A percentile compares a stretch with the other conserved stretches of the same genome.
phyloP scores from a whole-genome alignment of 768 basidiomycete genomes.

The Leucogyrophana mollusca region DNA sequence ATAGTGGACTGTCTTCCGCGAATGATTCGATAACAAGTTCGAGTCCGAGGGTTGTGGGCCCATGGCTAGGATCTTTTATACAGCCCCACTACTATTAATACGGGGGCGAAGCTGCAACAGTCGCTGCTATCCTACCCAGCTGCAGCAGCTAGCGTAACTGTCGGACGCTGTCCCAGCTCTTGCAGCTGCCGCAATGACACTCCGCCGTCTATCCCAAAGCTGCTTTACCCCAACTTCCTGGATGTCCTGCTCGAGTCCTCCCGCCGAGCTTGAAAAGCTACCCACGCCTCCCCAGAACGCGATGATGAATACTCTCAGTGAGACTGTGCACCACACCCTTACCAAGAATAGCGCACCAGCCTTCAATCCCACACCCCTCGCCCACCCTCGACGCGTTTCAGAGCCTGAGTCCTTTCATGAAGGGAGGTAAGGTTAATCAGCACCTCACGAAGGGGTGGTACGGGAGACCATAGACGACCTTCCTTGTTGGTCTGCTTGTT shows the following conservation, averaged over 20 bases:
- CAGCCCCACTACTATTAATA: too few relatives aligned
- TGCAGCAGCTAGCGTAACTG: too few relatives aligned
- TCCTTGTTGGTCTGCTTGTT: not conserved
- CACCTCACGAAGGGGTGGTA: slow-evolving; percentile 53
- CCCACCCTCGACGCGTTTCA: slow-evolving; percentile 59
- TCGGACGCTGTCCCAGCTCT: not conserved
- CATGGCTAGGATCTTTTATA: too few relatives aligned
- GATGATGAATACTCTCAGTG: slow-evolving; percentile 55
- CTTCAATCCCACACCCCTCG: slow-evolving; percentile 48
- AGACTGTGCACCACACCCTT: slow-evolving; percentile 39
- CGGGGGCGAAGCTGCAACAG: too few relatives aligned
- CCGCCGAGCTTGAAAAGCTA: not conserved
- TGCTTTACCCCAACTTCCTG: slow-evolving; percentile 55
- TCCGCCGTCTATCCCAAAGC: slow-evolving; percentile 57
- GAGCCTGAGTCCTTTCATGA: slow-evolving; percentile 28
- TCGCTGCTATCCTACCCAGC: too few relatives aligned
- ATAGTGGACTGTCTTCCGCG: too few relatives aligned
- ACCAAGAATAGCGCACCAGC: slow-evolving; percentile 55
- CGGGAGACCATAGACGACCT: slow-evolving; percentile 10
- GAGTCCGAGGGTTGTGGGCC: too few relatives aligned
- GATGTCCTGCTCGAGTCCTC: slow-evolving; percentile 56
- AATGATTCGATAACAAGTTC: too few relatives aligned
- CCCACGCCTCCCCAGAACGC: slow-evolving; percentile 31
- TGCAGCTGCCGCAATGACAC: slow-evolving; percentile 33
- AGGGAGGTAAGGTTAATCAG: slow-evolving; percentile 22